Evolutionary conservation across 2,329 filamentous ascomycete species (phyloP).

Genomic region (Cordyceps pruinosa): DNA sequence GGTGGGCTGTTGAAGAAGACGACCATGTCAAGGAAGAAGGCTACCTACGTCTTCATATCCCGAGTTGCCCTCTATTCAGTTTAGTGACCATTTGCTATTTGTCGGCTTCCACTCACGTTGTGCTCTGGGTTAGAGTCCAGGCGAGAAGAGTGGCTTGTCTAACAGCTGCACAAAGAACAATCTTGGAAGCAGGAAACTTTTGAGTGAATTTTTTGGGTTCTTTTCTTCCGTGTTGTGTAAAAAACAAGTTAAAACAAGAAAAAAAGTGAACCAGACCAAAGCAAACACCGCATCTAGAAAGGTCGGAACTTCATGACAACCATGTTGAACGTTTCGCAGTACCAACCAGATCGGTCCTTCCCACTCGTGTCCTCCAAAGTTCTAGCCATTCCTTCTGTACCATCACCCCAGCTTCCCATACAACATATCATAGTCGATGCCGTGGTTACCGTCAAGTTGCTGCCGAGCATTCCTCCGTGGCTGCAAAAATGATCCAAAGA

Average conservation of each 20-base stretch:
- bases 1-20: too few species aligned
- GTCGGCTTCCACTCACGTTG: too few species aligned
- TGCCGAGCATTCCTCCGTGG: neutral
- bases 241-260: conserved; percentile 14
- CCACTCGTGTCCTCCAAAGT: neutral
- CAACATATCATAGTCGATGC: neutral
- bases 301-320: conserved; percentile 10
- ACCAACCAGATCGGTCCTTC: neutral
- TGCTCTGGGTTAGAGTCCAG: too few species aligned
- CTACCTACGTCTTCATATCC: too few species aligned
- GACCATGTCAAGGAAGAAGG: too few species aligned
- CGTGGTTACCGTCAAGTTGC: neutral
- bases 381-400: conserved; percentile 1
- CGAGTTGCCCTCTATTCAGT: too few species aligned
- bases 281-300: conserved; percentile 12
- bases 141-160: too few species aligned
- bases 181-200: too few species aligned
- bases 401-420: neutral
- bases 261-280: conserved; percentile 12
- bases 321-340: neutral
- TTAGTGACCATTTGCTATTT: too few species aligned
- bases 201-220: conserved; percentile 1
- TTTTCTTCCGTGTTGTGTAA: conserved; percentile 10
- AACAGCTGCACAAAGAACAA: too few species aligned
- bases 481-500: conserved; percentile 3